phyloP scores from a whole-genome alignment of 2,329 filamentous ascomycete genomes.

The Nannizziopsis arthrosporioides region DNA sequence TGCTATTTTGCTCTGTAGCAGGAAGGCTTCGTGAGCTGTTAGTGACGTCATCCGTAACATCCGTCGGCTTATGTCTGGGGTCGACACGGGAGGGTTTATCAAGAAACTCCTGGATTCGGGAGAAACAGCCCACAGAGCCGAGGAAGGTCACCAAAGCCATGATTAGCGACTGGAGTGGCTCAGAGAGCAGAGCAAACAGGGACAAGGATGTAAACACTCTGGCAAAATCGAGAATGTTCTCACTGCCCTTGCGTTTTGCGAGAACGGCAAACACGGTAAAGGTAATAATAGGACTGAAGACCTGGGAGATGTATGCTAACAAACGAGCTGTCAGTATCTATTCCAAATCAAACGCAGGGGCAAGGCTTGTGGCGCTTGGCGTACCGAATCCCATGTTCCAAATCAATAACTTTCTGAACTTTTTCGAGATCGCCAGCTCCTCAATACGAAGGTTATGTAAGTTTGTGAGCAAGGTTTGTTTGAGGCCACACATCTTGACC shows the following conservation, averaged over 20 bases:
- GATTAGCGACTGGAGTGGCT: conserved; percentile 37
- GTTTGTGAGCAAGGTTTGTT: conserved; percentile 28
- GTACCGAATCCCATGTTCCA: conserved; percentile 32
- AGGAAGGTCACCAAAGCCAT: conserved; percentile 37
- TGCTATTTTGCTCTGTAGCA: conserved; percentile 6
- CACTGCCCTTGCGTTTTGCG: conserved; percentile 25
- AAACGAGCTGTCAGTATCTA: conserved; percentile 14
- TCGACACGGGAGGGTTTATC: conserved; percentile 25
- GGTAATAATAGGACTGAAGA: conserved; percentile 36
- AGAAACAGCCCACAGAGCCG: conserved; percentile 37
- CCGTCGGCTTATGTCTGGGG: conserved; percentile 14
- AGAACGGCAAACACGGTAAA: conserved; percentile 37
- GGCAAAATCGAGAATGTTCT: conserved; percentile 29
- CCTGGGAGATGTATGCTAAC: conserved; percentile 30
- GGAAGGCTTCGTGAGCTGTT: conserved; percentile 11
- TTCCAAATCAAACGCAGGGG: not conserved
- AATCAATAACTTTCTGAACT: conserved; percentile 33
- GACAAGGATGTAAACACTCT: conserved; percentile 39
- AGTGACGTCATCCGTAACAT: conserved; percentile 6
- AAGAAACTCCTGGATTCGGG: conserved; percentile 38
- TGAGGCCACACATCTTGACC: conserved; percentile 41
- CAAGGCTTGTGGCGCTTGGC: conserved; percentile 12
- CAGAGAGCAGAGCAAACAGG: conserved; percentile 37
- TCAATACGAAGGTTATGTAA: conserved; percentile 31
- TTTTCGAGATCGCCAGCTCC: conserved; percentile 33